These are phyloP conservation scores for Raddia guianensis DNA, from an alignment of 176 grass and related monocot species.

Conservation along the genomic window DNA sequence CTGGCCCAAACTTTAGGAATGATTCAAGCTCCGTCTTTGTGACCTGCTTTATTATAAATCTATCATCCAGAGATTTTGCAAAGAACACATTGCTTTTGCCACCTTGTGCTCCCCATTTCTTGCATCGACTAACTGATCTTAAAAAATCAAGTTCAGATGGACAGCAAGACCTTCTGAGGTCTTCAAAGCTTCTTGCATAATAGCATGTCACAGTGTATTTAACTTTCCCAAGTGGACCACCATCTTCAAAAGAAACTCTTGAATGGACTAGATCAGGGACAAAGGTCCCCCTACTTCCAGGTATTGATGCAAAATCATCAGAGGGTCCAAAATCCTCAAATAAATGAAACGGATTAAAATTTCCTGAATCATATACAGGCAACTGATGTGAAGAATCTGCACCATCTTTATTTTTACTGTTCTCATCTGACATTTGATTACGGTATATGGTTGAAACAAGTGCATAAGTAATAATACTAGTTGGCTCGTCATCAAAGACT, in stretches of 20 bases:
- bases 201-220: constrained; percentile 87
- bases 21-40: constrained; percentile 99
- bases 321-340: constrained; percentile 73
- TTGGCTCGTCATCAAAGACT: constrained; percentile 95
- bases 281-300: constrained; percentile 57
- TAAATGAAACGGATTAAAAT: constrained; percentile 71
- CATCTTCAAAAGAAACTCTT: constrained; percentile 78
- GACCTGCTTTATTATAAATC: constrained; percentile 99
- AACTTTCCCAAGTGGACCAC: constrained; percentile 73
- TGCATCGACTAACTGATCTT: constrained; percentile 89
- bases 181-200: constrained; percentile 88
- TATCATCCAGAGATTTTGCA: constrained; percentile 97
- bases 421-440: constrained; percentile 64
- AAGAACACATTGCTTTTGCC: constrained; percentile 99
- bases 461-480: constrained; percentile 87
- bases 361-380: constrained; percentile 68
- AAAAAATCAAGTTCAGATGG: constrained; percentile 86
- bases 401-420: constrained; percentile 54
- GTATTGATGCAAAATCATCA: constrained; percentile 67
- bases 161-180: constrained; percentile 87
- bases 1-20: constrained; percentile 89
- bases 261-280: constrained; percentile 59
- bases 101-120: constrained; percentile 96
- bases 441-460: constrained; percentile 80
- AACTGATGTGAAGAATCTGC: constrained; percentile 61